Conservation (phyloP, 2,329 filamentous ascomycete species). For the Xylariaceae sp. region DNA sequence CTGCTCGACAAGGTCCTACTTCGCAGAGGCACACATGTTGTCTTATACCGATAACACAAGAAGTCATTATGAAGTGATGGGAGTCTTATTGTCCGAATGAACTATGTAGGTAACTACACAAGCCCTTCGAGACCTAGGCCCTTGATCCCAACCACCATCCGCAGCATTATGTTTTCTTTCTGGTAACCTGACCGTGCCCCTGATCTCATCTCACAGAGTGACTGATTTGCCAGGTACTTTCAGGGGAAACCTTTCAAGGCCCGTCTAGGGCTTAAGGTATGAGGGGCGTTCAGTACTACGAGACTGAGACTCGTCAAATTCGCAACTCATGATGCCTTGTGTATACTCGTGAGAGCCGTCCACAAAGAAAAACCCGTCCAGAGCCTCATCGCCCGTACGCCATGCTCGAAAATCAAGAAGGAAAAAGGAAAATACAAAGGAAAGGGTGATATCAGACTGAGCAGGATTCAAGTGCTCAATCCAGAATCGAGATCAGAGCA, state of each 20-base stretch:
- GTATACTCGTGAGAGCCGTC: slow-evolving; percentile 4
- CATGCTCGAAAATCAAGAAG: slow-evolving; percentile 21
- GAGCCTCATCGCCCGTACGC: slow-evolving; percentile 20
- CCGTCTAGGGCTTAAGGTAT: neutral
- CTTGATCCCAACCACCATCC: neutral
- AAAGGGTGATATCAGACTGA: slow-evolving; percentile 21
- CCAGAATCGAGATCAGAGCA: slow-evolving; percentile 29
- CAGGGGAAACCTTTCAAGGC: neutral
- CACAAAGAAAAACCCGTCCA: slow-evolving; percentile 10
- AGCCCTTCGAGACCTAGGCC: neutral
- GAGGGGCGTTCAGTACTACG: neutral
- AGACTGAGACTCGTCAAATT: slow-evolving; percentile 12
- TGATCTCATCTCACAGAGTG: neutral
- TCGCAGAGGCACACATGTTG: too few species aligned
- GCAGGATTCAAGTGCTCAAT: slow-evolving; percentile 29
- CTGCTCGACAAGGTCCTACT: too few species aligned
- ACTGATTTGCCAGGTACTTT: neutral
- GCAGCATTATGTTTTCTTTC: neutral
- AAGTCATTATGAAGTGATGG: too few species aligned
- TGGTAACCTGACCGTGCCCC: neutral
- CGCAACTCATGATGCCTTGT: slow-evolving; percentile 2
- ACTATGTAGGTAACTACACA: neutral
- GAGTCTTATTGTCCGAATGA: neutral
- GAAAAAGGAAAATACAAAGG: neutral
- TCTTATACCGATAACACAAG: too few species aligned